These are phyloP conservation scores for Rhizopogon vulgaris DNA, from an alignment of 768 basidiomycete genomes.

Conservation along the genomic window DNA sequence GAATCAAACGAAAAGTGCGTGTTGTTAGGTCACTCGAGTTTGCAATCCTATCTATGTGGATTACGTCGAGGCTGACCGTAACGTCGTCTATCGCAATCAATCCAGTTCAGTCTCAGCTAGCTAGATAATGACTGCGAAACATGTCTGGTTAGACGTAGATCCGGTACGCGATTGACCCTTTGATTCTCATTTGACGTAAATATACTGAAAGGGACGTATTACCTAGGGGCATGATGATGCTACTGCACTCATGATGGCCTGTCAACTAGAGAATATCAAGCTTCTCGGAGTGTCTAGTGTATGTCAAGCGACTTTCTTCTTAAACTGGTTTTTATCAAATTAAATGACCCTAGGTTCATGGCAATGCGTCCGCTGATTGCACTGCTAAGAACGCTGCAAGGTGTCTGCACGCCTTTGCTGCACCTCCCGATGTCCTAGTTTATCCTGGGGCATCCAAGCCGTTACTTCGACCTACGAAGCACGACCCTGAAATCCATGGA, in stretches of 20 bases:
- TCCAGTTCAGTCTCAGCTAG: not conserved
- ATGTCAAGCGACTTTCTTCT: constrained; percentile 12
- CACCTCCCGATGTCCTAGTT: constrained; percentile 49
- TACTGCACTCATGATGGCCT: constrained; percentile 71
- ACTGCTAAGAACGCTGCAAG: constrained; percentile 72
- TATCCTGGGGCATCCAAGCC: constrained; percentile 69
- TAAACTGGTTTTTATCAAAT: not conserved
- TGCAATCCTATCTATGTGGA: not conserved
- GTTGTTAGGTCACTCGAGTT: not conserved
- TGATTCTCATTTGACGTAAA: not conserved
- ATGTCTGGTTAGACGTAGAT: constrained; percentile 61
- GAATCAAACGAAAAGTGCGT: not conserved
- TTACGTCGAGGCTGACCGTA: not conserved
- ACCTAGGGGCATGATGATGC: constrained; percentile 86
- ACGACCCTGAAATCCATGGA: constrained; percentile 80
- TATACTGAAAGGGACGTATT: not conserved
- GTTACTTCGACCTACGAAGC: constrained; percentile 51
- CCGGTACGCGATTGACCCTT: constrained; percentile 38
- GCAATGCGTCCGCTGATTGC: constrained; percentile 60
- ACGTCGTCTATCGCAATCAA: not conserved
- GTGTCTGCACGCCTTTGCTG: constrained; percentile 71
- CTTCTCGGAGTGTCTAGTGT: constrained; percentile 85
- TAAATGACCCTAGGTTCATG: constrained; percentile 57
- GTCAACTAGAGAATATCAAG: constrained; percentile 56
- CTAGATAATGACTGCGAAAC: constrained; percentile 7